Evolutionary conservation across 139 green algal species (phyloP), one percentile per base, ranked within the genome.

Genomic region (Chlamydomonas eustigma): DNA sequence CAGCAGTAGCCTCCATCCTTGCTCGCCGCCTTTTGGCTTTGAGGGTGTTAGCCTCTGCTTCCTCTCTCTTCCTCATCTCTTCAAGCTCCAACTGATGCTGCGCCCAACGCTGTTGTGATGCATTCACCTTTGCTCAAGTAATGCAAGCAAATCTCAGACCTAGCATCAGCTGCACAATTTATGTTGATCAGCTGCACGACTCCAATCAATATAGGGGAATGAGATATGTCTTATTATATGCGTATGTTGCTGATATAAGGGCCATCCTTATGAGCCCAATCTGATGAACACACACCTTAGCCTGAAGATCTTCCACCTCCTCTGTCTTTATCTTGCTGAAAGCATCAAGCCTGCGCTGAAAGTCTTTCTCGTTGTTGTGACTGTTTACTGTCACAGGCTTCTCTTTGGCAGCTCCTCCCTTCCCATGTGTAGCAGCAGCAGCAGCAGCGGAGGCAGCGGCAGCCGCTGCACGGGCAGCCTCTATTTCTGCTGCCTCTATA

Each of bases 351-450:
- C 81, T 64, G 28, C 79, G 68, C 22, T 0, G n/a, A 39, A 83
- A 88, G 31, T 85, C 83, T 38, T 77, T 75, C 44, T 86, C 83
- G 35, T 73, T 85, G 73, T 90, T 86, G 76, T 88, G 83, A n/a
- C 75, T 71, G 1, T 50, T 18, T 39, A 67, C 71, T 66, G 24
- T 28, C 12, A 8, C 22, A 6, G 18, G 6, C 52, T 68, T 68
- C 22, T 68, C 52, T 28, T 68, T 68, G 52, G 6, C 52, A 58
- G 44, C 44, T 12, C 44, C 44, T 4, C 52, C 52, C 52, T 68
- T 68, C 8, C 4, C 52, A 28, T 25, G 52, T 5, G 52, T 25
- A 28, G 12, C 52, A 25, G 52, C 52, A 12, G 44, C 44, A 28
- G 44, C 44, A 12, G 44, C 75, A 1, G 65, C 39, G 6, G 66